Percentiles rank a stretch among this genome's conserved stretches.
phyloP scores from a whole-genome alignment of 768 basidiomycete genomes.

The Leccinum sublutescens region DNA sequence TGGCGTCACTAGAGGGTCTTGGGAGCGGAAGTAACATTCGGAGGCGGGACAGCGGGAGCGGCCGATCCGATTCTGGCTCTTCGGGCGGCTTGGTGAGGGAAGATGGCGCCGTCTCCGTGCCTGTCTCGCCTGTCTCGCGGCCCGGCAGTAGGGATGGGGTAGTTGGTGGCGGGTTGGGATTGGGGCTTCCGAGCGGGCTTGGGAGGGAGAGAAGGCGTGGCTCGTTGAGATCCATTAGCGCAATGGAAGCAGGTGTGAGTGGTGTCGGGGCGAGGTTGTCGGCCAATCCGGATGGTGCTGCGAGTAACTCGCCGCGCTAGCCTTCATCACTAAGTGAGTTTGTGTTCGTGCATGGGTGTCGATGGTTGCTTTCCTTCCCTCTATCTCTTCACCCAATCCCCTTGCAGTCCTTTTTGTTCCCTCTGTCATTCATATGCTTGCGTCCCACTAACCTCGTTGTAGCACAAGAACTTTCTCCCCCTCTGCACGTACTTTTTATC shows the following conservation, averaged over 20 bases:
- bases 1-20: slow-evolving; percentile 61
- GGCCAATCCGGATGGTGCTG: slow-evolving; percentile 35
- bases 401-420: neutral
- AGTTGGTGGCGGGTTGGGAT: slow-evolving; percentile 6
- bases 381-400: neutral
- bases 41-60: slow-evolving; percentile 19
- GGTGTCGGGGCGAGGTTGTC: slow-evolving; percentile 36
- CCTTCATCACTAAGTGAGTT: slow-evolving; percentile 9
- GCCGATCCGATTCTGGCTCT: slow-evolving; percentile 13
- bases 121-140: slow-evolving; percentile 6
- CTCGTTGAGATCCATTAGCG: slow-evolving; percentile 33
- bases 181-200: slow-evolving; percentile 15
- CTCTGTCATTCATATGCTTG: neutral
- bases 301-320: slow-evolving; percentile 21
- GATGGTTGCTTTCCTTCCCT: neutral
- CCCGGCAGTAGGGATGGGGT: slow-evolving; percentile 11
- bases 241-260: slow-evolving; percentile 16
- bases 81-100: slow-evolving; percentile 8
- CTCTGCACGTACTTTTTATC: slow-evolving; percentile 6
- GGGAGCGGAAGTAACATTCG: slow-evolving; percentile 36
- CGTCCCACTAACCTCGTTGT: slow-evolving; percentile 6
- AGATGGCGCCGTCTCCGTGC: neutral
- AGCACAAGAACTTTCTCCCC: slow-evolving; percentile 9
- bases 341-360: neutral
- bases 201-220: slow-evolving; percentile 27